Base-by-base conservation (phyloP, 768 basidiomycete genomes). In the Lyophyllum shimeji region DNA sequence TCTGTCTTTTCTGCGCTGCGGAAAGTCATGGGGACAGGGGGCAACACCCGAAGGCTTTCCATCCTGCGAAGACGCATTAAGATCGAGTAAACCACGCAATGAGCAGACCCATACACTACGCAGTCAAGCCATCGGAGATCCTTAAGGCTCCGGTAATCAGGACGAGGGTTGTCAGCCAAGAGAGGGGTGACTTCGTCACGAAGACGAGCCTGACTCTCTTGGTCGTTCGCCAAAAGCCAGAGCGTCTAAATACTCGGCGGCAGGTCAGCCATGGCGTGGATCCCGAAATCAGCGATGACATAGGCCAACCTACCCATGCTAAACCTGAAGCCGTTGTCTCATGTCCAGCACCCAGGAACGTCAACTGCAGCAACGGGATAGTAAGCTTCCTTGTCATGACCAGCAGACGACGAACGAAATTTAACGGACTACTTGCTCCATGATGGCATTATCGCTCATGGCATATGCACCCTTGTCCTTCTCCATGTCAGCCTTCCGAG, bases 141-240 rank as follows among this genome's bases (percentile, higher is more conserved):
- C 51, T 77, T 77, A 33, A 79, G 58, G 20, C 67, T 71, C 29
- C 74, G 68, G 49, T 78, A 77, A 45, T 75, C 74, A 1, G 76
- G 75, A 29, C 71, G 68, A 2, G 70, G 58, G 44, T 72, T 69
- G 20, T 61, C 60, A 2, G 62, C 57, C 24, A 77, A 69, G 1
- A 82, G 55, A 0, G 77, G 73, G 0, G 69, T 62, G n/a, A 83
- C 67, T 65, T 88, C 85, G 3, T 77, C 76, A 4, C 85, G 77
- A 2, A 88, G 74, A 42, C 71, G 74, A 6, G 66, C 69, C 64
- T 86, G 85, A 47, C 74, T 67, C 18, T 75, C 72, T 3, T 71
- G 76, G 62, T 84, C 70, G 39, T 80, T 78, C 8, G 82, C 76
- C 13, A 86, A 74, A 21, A 81, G 71, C 80, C 81, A 82, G 7